Evolutionary conservation across 2,329 filamentous ascomycete genomes (phyloP).

Genomic region (Aspergillus pseudotamarii): DNA sequence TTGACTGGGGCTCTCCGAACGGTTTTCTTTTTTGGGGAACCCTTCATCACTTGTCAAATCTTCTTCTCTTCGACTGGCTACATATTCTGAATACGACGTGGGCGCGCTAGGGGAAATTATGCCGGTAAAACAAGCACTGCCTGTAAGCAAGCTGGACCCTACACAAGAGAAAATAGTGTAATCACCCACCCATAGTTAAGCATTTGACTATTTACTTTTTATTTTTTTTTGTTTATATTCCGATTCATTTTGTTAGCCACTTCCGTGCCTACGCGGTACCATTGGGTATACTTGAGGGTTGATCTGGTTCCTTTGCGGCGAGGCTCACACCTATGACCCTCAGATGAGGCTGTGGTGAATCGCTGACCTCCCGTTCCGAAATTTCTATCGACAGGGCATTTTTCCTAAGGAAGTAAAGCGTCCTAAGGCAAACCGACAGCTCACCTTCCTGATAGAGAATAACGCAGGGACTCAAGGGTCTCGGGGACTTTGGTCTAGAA

Average conservation of each 20-base stretch:
- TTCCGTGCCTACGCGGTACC: neutral
- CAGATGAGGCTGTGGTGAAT: neutral
- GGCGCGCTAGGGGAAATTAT: neutral
- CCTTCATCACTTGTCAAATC: neutral
- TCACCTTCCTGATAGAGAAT: neutral
- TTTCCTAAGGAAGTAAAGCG: neutral
- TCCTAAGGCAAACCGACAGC: neutral
- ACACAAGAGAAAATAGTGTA: neutral
- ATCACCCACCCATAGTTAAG: too few species aligned
- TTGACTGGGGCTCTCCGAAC: neutral
- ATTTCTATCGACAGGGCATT: neutral
- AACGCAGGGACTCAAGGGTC: neutral
- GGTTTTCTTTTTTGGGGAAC: neutral
- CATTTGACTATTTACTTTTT: too few species aligned
- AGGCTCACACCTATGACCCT: neutral
- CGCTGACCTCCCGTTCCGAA: neutral
- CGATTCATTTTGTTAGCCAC: too few species aligned
- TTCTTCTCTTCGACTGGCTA: neutral
- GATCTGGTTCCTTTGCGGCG: neutral
- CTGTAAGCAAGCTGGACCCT: too few species aligned
- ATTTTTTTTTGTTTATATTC: neutral
- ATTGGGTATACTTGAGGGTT: neutral
- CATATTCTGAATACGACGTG: neutral
- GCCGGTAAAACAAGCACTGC: neutral
- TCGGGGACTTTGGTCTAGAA: neutral